A percentile compares a stretch with the other conserved stretches of the same genome.
Conservation (phyloP, 179 eudicot genomes). For the Camellia oleifera region DNA sequence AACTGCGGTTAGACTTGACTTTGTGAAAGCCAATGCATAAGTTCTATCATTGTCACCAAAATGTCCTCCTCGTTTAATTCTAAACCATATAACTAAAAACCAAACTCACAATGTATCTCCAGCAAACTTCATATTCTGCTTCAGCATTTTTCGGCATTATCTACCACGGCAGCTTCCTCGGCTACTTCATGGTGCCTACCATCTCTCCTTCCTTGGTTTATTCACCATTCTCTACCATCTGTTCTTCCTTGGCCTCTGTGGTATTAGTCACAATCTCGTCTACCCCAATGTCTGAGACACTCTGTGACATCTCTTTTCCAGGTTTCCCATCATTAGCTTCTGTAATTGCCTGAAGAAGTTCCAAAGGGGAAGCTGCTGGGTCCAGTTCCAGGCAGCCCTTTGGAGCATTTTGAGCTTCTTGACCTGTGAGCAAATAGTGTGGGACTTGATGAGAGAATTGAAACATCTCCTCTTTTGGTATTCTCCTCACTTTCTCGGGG, state of each 20-base stretch:
- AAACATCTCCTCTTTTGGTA: slow-evolving; percentile 85
- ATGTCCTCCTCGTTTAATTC: background rate
- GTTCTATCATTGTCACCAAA: background rate
- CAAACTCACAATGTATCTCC: background rate
- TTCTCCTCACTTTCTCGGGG: slow-evolving; percentile 41
- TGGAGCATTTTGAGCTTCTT: slow-evolving; percentile 68
- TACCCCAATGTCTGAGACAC: background rate
- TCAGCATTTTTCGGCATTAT: background rate
- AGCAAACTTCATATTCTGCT: slow-evolving; percentile 13
- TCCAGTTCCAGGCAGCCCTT: slow-evolving; percentile 82
- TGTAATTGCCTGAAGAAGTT: slow-evolving; percentile 61
- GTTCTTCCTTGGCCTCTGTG: background rate
- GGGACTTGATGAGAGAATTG: slow-evolving; percentile 95
- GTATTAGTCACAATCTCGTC: slow-evolving; percentile 11
- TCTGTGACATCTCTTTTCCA: background rate
- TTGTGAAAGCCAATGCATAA: background rate
- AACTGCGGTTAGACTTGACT: slow-evolving; percentile 7
- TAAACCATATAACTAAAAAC: background rate
- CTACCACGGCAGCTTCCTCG: background rate
- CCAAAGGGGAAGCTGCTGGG: slow-evolving; percentile 90
- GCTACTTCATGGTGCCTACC: background rate
- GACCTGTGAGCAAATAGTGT: slow-evolving; percentile 62
- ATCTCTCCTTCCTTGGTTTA: background rate
- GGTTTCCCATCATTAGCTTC: slow-evolving; percentile 26
- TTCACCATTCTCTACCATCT: background rate